phyloP scores from a whole-genome alignment of 306 rosid species.

The Gastrolobium villosum region DNA sequence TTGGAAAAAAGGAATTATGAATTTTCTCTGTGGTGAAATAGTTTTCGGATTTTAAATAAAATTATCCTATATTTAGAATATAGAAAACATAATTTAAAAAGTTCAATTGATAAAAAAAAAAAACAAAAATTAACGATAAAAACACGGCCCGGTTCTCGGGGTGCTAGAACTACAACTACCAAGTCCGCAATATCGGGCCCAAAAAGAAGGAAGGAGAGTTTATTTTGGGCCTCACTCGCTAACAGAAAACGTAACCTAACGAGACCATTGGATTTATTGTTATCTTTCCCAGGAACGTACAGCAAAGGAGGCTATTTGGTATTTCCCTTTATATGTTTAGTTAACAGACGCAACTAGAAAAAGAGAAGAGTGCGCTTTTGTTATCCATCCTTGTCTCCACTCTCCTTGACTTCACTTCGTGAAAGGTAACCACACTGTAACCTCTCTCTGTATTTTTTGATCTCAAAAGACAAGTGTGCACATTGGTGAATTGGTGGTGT shows the following conservation, averaged over 20 bases:
- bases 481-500: conserved; percentile 43
- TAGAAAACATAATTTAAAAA: too few species aligned
- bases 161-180: background rate
- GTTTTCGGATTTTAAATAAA: too few species aligned
- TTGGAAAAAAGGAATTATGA: too few species aligned
- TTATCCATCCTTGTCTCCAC: background rate
- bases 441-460: conserved; percentile 27
- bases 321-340: too few species aligned
- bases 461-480: too few species aligned
- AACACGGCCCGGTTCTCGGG: background rate
- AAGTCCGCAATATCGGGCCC: background rate
- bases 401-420: conserved; percentile 1
- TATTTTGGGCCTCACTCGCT: too few species aligned
- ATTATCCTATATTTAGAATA: too few species aligned
- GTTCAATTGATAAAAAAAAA: too few species aligned
- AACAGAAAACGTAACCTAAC: too few species aligned
- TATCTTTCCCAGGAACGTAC: conserved; percentile 24
- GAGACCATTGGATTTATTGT: too few species aligned
- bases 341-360: background rate
- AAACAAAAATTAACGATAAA: background rate
- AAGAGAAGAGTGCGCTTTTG: background rate
- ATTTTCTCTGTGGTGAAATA: too few species aligned
- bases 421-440: conserved; percentile 24
- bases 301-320: conserved; percentile 22
- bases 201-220: background rate